Base-by-base conservation (phyloP, 225 moss, liverwort and hornwort species). In the Bryum argenteum region DNA sequence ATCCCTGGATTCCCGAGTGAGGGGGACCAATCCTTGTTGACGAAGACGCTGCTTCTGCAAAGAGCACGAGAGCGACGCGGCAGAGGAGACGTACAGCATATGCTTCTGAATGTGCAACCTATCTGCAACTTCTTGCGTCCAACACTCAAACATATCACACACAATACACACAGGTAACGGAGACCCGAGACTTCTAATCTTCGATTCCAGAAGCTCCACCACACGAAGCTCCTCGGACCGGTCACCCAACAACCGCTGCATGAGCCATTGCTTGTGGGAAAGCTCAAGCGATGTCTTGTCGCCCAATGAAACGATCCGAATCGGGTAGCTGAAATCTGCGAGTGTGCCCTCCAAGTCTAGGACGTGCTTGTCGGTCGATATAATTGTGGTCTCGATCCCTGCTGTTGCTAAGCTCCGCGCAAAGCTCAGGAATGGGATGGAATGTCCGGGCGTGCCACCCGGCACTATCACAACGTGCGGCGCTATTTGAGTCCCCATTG, bases 101-200 rank as follows among this genome's bases (percentile, higher is more conserved):
- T 86, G 83, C 53, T 78, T 83, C 45, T 13, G 75, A n/a, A 82
- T 74, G 2, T 68, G 59, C 10, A 86, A 26, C 5, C 13, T 24
- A 19, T 82, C 80, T 1, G 80, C 83, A 3, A 66, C 80, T 10
- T 80, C 61, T 12, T 80, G 83, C 17, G 77, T 42, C 83, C 86
- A 83, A 3, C 39, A 0, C 51, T 23, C 14, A 19, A 86, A 83
- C 83, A 83, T 83, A 1, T 86, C 86, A 4, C 83, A 70, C 42
- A 86, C 11, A 10, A 86, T 40, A 28, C 77, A 80, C 39, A 75
- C 64, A 1, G 86, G 83, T 15, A 33, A 33, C 33, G 33, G 33
- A 33, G 74, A 42, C 7, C 41, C 15, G n/a, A 87, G 1, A 8
- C 70, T 78, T 23, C 2, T 9, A 15, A 81, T 58, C 8, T 5